These are phyloP conservation scores for Pseudogymnoascus sp. DNA, from an alignment of 2,329 filamentous ascomycete genomes.

Conservation along the genomic window DNA sequence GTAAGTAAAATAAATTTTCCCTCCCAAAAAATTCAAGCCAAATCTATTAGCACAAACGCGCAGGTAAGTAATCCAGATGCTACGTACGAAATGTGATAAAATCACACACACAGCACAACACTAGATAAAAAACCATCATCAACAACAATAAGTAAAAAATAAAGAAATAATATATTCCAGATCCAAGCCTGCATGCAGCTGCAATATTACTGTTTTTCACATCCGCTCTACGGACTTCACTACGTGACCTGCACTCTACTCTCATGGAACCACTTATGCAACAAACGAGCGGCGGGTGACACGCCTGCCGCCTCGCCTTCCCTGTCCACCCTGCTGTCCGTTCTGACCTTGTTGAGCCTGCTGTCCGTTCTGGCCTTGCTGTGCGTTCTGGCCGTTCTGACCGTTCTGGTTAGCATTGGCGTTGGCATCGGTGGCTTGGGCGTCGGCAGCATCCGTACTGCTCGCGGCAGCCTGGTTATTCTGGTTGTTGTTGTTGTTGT, in stretches of 20 bases:
- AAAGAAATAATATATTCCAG: constrained; percentile 4
- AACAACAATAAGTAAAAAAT: neutral
- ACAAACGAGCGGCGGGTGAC: neutral
- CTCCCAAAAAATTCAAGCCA: neutral
- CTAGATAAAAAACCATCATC: neutral
- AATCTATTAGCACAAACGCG: constrained; percentile 4
- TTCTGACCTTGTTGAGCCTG: neutral
- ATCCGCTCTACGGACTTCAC: constrained; percentile 1
- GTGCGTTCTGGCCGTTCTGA: neutral
- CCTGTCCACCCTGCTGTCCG: neutral
- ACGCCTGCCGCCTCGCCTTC: neutral
- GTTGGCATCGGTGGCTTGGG: too few species aligned
- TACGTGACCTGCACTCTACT: neutral
- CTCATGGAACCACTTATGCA: neutral
- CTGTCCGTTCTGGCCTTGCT: neutral
- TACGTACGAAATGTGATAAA: constrained; percentile 2
- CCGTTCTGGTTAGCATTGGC: too few species aligned
- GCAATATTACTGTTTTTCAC: constrained; percentile 3
- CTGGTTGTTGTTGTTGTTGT: too few species aligned
- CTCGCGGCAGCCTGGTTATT: too few species aligned
- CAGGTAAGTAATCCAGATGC: neutral
- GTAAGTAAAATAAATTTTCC: neutral
- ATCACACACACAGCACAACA: neutral
- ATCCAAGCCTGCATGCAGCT: neutral
- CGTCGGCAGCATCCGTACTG: too few species aligned